Percentiles rank a stretch among this genome's conserved stretches.
Evolutionary conservation across 164 flowering plant species (phyloP).

Genomic region (Euptelea pleiosperma): DNA sequence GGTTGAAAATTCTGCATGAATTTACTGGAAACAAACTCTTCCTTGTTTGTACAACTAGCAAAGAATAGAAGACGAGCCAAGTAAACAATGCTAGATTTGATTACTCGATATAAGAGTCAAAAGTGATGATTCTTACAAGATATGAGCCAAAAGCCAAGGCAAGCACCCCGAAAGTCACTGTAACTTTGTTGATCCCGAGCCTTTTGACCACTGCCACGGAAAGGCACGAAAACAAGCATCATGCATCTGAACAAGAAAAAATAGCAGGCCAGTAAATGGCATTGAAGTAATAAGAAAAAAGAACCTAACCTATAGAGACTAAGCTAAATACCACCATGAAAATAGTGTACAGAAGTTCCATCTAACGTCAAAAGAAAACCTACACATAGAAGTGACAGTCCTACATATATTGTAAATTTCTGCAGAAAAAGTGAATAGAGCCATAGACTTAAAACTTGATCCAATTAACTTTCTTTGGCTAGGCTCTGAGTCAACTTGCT

Average conservation of each 20-base stretch:
- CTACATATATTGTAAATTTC: neutral
- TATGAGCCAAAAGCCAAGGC: conserved; percentile 53
- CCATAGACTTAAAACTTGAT: neutral
- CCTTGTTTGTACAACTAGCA: no score
- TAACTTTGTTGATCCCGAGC: conserved; percentile 48
- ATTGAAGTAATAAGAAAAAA: neutral
- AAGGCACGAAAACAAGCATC: neutral
- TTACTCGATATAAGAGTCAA: neutral
- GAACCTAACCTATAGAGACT: no score
- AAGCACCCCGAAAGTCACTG: conserved; percentile 34
- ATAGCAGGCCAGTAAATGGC: neutral
- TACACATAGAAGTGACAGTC: neutral
- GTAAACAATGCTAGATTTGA: neutral
- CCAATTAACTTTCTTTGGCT: neutral
- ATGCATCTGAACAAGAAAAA: neutral
- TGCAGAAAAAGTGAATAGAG: neutral
- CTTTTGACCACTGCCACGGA: conserved; percentile 51
- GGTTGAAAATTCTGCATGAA: no score
- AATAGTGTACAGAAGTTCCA: no score
- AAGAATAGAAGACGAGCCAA: no score
- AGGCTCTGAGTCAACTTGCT: no score
- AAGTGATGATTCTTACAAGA: conserved; percentile 54
- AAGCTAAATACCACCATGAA: no score
- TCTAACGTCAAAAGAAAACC: neutral
- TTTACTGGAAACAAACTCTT: no score